Evolutionary conservation across 495 filamentous ascomycete genomes (phyloP).

Genomic region (Cetradonia linearis): DNA sequence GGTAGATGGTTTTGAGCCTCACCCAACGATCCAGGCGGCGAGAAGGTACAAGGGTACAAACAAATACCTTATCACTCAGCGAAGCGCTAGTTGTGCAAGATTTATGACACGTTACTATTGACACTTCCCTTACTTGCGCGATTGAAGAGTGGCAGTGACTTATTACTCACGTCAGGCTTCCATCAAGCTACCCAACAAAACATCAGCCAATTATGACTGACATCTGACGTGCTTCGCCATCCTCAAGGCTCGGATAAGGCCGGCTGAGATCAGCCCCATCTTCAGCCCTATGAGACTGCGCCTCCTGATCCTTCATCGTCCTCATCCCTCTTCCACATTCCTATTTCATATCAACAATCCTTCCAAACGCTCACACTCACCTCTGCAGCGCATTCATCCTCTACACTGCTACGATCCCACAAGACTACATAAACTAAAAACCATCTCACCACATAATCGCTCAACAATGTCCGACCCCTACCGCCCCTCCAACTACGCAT

Average conservation of each 20-base stretch:
- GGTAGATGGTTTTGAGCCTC: background rate
- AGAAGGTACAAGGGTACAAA: background rate
- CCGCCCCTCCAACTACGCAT: slow-evolving; percentile 15
- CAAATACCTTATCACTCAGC: background rate
- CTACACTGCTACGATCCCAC: background rate
- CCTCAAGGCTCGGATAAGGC: background rate
- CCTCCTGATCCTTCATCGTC: background rate
- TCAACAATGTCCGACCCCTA: slow-evolving; percentile 12
- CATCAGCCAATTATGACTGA: background rate
- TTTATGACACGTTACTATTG: background rate
- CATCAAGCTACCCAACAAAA: background rate
- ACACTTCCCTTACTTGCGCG: background rate
- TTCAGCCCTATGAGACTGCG: slow-evolving; percentile 11
- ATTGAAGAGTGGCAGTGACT: slow-evolving; percentile 3
- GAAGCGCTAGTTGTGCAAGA: background rate
- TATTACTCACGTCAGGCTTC: background rate
- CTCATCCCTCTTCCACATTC: background rate
- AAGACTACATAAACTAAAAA: too few relatives aligned
- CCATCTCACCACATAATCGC: background rate
- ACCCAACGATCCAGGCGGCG: background rate
- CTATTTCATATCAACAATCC: background rate
- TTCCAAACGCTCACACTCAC: background rate
- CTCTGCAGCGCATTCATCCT: background rate
- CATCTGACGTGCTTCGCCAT: slow-evolving; percentile 4
- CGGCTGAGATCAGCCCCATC: background rate